Evolutionary conservation across 257 asterid genomes (phyloP).

Genomic region (Capsicum baccatum): DNA sequence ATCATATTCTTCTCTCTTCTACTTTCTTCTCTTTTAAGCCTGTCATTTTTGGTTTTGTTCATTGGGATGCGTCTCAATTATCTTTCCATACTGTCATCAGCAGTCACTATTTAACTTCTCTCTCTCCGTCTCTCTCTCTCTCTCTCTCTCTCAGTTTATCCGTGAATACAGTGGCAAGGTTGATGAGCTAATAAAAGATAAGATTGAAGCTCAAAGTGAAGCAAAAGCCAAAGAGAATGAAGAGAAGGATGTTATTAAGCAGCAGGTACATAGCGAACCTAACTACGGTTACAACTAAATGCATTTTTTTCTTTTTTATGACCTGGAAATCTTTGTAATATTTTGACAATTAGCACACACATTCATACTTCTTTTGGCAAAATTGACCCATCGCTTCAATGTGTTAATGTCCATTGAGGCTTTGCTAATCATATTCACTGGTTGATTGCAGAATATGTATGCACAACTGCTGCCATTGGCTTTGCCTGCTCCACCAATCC

Average conservation of each 20-base stretch:
- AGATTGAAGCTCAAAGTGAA: constrained; percentile 78
- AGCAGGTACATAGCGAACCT: constrained; percentile 62
- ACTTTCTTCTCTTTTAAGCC: not conserved
- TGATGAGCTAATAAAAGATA: constrained; percentile 87
- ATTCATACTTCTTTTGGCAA: not conserved
- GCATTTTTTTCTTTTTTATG: not conserved
- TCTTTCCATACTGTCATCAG: constrained; percentile 20
- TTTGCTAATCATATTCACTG: not conserved
- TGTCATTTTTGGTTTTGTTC: not conserved
- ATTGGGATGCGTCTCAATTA: not conserved
- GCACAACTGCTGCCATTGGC: constrained; percentile 99
- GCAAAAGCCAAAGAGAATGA: constrained; percentile 80
- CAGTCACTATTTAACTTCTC: constrained; percentile 21
- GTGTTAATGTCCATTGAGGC: constrained; percentile 4
- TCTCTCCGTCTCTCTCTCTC: constrained; percentile 37
- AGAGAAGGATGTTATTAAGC: constrained; percentile 82
- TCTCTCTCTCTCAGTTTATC: constrained; percentile 64
- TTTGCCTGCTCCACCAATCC: constrained; percentile 97
- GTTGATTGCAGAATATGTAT: constrained; percentile 83
- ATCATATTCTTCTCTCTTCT: constrained; percentile 4
- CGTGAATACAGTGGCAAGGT: constrained; percentile 96
- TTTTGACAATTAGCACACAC: not conserved
- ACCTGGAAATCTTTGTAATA: not conserved
- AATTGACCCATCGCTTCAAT: not conserved
- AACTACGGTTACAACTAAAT: constrained; percentile 4